Conservation (phyloP, 805 yeast genomes). For the Myxozyma sirexii region DNA sequence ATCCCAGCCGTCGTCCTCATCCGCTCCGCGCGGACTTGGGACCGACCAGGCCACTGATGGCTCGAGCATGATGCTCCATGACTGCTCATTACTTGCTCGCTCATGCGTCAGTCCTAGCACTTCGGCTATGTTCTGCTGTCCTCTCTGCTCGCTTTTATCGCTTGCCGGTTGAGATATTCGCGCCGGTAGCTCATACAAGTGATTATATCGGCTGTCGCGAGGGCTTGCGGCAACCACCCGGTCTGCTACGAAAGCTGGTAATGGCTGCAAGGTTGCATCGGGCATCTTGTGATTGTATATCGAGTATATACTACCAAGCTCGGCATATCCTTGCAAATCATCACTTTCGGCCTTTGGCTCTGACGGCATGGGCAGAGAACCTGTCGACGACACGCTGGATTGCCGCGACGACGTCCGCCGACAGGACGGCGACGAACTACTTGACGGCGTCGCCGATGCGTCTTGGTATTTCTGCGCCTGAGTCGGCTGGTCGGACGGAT, state of each 20-base stretch:
- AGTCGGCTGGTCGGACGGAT: too few relatives aligned
- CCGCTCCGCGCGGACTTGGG: background rate
- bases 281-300: background rate
- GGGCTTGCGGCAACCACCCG: too few relatives aligned
- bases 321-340: background rate
- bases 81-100: background rate
- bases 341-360: background rate
- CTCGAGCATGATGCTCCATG: slow-evolving; percentile 5
- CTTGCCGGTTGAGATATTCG: background rate
- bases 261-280: background rate
- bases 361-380: background rate
- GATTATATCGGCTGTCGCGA: too few relatives aligned
- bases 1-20: background rate
- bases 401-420: slow-evolving; percentile 2
- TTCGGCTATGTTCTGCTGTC: background rate
- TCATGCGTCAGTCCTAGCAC: background rate
- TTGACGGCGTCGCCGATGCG: background rate
- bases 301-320: background rate
- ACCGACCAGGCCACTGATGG: slow-evolving; percentile 5
- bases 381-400: slow-evolving; percentile 6
- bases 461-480: too few relatives aligned
- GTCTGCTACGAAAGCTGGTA: background rate
- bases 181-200: background rate
- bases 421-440: slow-evolving; percentile 3
- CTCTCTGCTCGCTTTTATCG: background rate